Evolutionary conservation across 2,329 filamentous ascomycete species (phyloP).

Genomic region (Beauveria sp.): DNA sequence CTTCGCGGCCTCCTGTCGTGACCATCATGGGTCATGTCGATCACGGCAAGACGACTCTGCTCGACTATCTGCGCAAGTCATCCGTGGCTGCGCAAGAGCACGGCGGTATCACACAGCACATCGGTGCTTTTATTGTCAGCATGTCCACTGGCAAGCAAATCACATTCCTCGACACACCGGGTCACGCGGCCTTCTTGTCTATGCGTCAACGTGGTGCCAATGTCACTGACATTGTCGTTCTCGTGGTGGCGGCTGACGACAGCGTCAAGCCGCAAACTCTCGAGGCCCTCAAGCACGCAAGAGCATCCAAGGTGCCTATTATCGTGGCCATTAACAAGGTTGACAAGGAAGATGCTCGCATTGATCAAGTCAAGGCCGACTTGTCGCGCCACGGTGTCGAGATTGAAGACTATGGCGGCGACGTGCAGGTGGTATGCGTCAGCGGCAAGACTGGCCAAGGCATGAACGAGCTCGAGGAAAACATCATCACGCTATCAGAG

Average conservation of each 20-base stretch:
- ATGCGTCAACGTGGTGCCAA: slow-evolving; percentile 95
- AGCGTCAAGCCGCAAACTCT: slow-evolving; percentile 96
- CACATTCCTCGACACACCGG: slow-evolving; percentile 94
- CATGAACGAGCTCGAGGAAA: slow-evolving; percentile 89
- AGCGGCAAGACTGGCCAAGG: slow-evolving; percentile 91
- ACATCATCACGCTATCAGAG: slow-evolving; percentile 76
- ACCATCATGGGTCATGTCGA: slow-evolving; percentile 99
- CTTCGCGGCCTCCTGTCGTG: slow-evolving; percentile 79
- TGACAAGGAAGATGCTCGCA: slow-evolving; percentile 75
- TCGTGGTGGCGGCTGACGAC: slow-evolving; percentile 94
- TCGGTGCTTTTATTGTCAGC: slow-evolving; percentile 89
- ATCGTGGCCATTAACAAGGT: slow-evolving; percentile 98
- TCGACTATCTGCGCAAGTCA: slow-evolving; percentile 89
- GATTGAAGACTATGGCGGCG: slow-evolving; percentile 90
- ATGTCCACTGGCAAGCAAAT: slow-evolving; percentile 83
- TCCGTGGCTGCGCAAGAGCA: slow-evolving; percentile 88
- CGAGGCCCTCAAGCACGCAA: slow-evolving; percentile 92
- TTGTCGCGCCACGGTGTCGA: slow-evolving; percentile 76
- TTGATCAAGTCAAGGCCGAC: slow-evolving; percentile 82
- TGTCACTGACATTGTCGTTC: slow-evolving; percentile 91
- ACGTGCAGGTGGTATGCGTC: slow-evolving; percentile 84
- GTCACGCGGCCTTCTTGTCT: slow-evolving; percentile 88
- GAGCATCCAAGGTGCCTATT: slow-evolving; percentile 78
- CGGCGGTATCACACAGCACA: slow-evolving; percentile 96
- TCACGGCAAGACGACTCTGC: slow-evolving; percentile 93